Conservation (phyloP, 2,329 filamentous ascomycete species). For the Cercospora nicotianae region DNA sequence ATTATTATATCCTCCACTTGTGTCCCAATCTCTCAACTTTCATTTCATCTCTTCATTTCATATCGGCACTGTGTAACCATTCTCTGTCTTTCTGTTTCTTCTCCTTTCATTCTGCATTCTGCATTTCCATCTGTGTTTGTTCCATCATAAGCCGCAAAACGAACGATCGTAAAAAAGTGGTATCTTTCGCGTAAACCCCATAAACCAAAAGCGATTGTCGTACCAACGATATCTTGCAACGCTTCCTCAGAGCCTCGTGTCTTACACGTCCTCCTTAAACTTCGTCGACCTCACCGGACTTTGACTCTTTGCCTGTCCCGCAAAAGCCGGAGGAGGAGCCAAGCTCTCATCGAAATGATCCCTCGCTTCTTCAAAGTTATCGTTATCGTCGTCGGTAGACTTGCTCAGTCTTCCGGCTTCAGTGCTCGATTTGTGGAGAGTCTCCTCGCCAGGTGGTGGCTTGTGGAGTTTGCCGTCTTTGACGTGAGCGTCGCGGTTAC, state of each 20-base stretch:
- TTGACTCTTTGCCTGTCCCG: conserved; percentile 40
- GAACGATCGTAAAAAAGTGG: background rate
- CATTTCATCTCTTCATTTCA: background rate
- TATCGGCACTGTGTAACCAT: conserved; percentile 1
- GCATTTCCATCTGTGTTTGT: background rate
- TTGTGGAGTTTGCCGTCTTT: conserved; percentile 13
- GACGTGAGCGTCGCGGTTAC: conserved; percentile 25
- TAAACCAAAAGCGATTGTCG: background rate
- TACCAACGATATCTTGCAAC: background rate
- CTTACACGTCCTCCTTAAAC: conserved; percentile 60
- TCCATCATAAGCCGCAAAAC: background rate
- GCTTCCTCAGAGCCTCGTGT: no score
- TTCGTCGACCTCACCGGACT: conserved; percentile 54
- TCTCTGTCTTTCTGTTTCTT: background rate
- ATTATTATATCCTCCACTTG: background rate
- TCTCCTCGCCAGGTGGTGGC: background rate
- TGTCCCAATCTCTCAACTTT: background rate
- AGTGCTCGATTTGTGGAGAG: conserved; percentile 2
- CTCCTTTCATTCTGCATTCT: background rate
- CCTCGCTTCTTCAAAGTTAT: conserved; percentile 56
- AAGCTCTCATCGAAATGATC: conserved; percentile 52
- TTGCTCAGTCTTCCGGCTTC: conserved; percentile 3
- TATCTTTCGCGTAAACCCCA: background rate
- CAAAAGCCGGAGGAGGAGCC: conserved; percentile 45
- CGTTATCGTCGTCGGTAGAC: conserved; percentile 40